Percentiles rank a stretch among this genome's conserved stretches.
phyloP scores from a whole-genome alignment of 768 basidiomycete species.

The Clitopilus passeckerianus region DNA sequence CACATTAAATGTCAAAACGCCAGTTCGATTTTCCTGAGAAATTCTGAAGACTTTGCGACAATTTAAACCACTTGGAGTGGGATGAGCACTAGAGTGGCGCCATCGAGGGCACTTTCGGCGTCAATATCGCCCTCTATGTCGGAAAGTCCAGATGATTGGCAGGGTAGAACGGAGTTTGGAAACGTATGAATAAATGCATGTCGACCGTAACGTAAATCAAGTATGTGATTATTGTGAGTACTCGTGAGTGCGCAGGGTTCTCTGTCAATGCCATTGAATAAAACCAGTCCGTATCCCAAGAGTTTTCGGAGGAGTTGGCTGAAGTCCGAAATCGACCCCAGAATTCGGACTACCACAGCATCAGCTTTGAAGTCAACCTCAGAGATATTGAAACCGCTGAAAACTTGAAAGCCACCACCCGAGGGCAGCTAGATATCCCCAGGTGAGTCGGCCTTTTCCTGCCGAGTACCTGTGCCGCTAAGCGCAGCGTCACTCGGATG shows the following conservation, averaged over 20 bases:
- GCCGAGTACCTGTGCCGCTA: not conserved
- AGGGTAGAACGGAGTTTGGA: not conserved
- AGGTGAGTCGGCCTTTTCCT: not conserved
- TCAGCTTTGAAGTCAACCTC: not conserved
- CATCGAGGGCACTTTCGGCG: not conserved
- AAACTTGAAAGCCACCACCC: not conserved
- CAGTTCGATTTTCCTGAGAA: not conserved
- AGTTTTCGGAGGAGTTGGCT: not conserved
- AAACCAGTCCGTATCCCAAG: not conserved
- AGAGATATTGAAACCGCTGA: not conserved
- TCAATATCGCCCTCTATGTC: not conserved
- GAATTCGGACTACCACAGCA: not conserved
- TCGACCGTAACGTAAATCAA: not conserved
- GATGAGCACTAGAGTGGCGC: not conserved
- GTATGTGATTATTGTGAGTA: too few species aligned
- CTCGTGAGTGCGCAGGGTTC: not conserved
- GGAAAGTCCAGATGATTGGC: not conserved
- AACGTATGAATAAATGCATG: not conserved
- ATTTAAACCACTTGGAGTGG: not conserved
- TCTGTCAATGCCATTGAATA: not conserved
- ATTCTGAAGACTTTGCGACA: not conserved
- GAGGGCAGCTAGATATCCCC: too few species aligned
- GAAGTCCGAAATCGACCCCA: not conserved
- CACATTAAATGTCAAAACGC: not conserved
- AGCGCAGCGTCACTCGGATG: not conserved